These are phyloP conservation scores for Thyridium curvatum DNA, from an alignment of 2,329 filamentous ascomycete species.

Conservation along the genomic window DNA sequence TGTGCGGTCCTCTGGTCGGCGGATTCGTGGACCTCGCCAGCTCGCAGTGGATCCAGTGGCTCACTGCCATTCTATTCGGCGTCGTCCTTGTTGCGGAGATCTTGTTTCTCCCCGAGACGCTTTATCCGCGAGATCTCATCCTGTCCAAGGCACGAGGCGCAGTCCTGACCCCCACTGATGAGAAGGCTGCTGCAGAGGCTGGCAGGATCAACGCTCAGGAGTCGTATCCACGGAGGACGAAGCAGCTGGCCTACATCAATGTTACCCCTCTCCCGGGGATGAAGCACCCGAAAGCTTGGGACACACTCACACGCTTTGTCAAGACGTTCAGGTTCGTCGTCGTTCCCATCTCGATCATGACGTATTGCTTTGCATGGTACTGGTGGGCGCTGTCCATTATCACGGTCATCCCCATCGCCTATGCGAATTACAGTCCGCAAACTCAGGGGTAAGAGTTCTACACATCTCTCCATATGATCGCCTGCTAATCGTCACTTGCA, in stretches of 20 bases:
- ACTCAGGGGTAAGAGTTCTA: slow-evolving; percentile 40
- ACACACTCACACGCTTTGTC: slow-evolving; percentile 35
- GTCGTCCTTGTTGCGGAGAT: slow-evolving; percentile 39
- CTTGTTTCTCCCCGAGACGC: slow-evolving; percentile 46
- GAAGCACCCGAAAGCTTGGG: slow-evolving; percentile 41
- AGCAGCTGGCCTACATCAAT: slow-evolving; percentile 36
- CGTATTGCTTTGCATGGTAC: slow-evolving; percentile 49
- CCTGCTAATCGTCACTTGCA: too few species aligned
- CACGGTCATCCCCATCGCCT: slow-evolving; percentile 46
- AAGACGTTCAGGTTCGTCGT: slow-evolving; percentile 38
- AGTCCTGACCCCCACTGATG: not conserved
- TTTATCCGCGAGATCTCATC: slow-evolving; percentile 48
- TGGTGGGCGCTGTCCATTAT: slow-evolving; percentile 49
- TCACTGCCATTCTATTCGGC: slow-evolving; percentile 46
- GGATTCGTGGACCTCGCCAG: slow-evolving; percentile 42
- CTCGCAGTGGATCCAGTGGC: slow-evolving; percentile 46
- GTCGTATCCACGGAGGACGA: slow-evolving; percentile 27
- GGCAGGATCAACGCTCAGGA: not conserved
- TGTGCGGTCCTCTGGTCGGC: slow-evolving; percentile 38
- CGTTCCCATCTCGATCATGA: slow-evolving; percentile 36
- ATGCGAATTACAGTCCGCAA: slow-evolving; percentile 36
- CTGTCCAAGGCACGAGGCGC: slow-evolving; percentile 15
- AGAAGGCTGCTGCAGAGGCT: not conserved
- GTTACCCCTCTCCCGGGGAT: slow-evolving; percentile 40
- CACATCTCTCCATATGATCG: too few species aligned